Evolutionary conservation across 2,329 filamentous ascomycete genomes (phyloP), one percentile per base, ranked within the genome.

Genomic region (Teratosphaeria viscida): DNA sequence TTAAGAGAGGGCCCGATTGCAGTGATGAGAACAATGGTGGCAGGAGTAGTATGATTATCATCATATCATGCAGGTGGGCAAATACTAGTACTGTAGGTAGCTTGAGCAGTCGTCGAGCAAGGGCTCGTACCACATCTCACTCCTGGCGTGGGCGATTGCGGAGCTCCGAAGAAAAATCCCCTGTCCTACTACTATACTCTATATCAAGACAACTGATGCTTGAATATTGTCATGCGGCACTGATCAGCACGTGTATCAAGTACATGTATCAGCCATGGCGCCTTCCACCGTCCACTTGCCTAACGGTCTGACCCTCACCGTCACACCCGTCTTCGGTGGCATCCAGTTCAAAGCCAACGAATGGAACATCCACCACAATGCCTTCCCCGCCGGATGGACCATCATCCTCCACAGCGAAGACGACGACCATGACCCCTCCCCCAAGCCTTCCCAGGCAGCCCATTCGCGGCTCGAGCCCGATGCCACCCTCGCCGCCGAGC

Each of bases 311-410:
- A 86, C 81, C 64, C 82, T 94, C 70, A 87, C 86, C 2, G 88
- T 95, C 35, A 85, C 85, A 14, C 89, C 91, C 0, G 90, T 96
- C 29, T 96, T 96, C 72, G 90, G 89, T n/a, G 92, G 92, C 35
- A 81, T 94, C 59, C 89, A 87, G 68, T 96, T 96, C 84, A 94
- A 92, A 73, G 84, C 86, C 60, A 87, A 90, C 70, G 87, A 94
- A 62, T 77, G 89, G 63, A 87, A 82, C 68, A 78, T 81, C 29
- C 84, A 87, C 68, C 82, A 83, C 66, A 85, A 85, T 57, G 82
- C 86, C 3, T 92, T 90, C 61, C 34, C 91, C 0, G 83, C 89
- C 5, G 92, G 92, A 35, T 97, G 92, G 92, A 95, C 89, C 1
- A 86, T 96, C 56, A 87, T 92, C 34, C 79, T 97, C 43, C 87